Conservation (phyloP, 768 basidiomycete species). For the Termitomyces bulborhizus region DNA sequence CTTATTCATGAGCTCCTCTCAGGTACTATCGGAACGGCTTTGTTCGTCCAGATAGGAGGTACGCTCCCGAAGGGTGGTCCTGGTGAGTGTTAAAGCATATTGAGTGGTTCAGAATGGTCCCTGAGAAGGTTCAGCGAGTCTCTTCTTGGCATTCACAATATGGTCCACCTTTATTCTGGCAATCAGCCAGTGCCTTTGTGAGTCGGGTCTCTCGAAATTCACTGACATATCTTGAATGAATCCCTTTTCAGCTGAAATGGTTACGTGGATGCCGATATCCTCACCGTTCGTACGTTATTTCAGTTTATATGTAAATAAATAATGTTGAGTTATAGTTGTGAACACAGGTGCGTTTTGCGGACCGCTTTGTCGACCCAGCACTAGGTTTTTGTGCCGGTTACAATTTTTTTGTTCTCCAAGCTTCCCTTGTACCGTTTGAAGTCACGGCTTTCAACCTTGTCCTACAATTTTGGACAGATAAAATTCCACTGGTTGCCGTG, state of each 20-base stretch:
- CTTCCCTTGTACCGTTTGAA: slow-evolving; percentile 40
- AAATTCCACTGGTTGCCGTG: slow-evolving; percentile 39
- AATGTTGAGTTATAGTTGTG: neutral
- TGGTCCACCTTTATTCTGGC: slow-evolving; percentile 46
- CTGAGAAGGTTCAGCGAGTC: slow-evolving; percentile 26
- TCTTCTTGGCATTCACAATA: slow-evolving; percentile 43
- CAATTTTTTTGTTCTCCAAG: slow-evolving; percentile 53
- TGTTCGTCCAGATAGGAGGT: slow-evolving; percentile 69
- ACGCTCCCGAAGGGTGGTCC: slow-evolving; percentile 59
- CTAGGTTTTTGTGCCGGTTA: slow-evolving; percentile 49
- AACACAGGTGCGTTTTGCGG: slow-evolving; percentile 48
- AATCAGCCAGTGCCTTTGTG: slow-evolving; percentile 40
- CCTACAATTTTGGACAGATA: slow-evolving; percentile 47
- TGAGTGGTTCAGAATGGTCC: neutral
- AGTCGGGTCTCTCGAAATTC: slow-evolving; percentile 8
- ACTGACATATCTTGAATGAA: neutral
- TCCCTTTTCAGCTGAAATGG: slow-evolving; percentile 60
- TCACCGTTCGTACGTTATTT: slow-evolving; percentile 55
- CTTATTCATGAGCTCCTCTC: slow-evolving; percentile 2
- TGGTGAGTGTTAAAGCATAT: slow-evolving; percentile 24
- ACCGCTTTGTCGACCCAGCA: slow-evolving; percentile 52
- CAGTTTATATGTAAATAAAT: neutral
- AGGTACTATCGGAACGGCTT: slow-evolving; percentile 72
- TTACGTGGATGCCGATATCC: slow-evolving; percentile 73
- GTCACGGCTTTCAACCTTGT: slow-evolving; percentile 50